Evolutionary conservation across 345 rosid genomes (phyloP).

Genomic region (Salix exigua): DNA sequence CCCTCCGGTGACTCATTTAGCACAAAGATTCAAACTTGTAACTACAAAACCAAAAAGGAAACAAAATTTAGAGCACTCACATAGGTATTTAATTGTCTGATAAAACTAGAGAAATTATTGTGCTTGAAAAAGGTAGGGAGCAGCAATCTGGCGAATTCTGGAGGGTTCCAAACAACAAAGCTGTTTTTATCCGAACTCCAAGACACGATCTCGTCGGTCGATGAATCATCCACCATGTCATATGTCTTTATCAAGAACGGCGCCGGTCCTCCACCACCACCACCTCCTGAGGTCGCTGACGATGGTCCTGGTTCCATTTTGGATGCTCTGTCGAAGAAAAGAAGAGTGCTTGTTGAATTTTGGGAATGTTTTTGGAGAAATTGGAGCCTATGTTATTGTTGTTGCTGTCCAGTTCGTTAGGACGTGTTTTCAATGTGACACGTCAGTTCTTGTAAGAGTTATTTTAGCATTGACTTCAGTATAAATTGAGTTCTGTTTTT

Average conservation of each 20-base stretch:
- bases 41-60: background rate
- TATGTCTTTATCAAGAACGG: slow-evolving; percentile 83
- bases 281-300: background rate
- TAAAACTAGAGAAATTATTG: slow-evolving; percentile 90
- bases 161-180: slow-evolving; percentile 92
- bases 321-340: background rate
- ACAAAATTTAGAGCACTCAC: slow-evolving; percentile 34
- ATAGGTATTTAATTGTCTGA: slow-evolving; percentile 90
- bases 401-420: background rate
- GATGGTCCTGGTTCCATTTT: slow-evolving; percentile 17
- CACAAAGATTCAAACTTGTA: background rate
- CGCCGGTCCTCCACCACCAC: slow-evolving; percentile 54
- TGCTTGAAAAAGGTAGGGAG: slow-evolving; percentile 92
- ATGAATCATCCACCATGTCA: slow-evolving; percentile 82
- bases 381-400: background rate
- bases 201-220: slow-evolving; percentile 76
- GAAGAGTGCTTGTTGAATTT: background rate
- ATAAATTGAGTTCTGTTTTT: background rate
- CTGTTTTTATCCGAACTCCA: slow-evolving; percentile 72
- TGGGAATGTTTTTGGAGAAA: background rate
- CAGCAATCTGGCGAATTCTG: slow-evolving; percentile 71
- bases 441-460: background rate
- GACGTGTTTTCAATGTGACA: background rate
- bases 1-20: background rate
- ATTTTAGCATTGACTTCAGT: background rate